Evolutionary conservation across 2,329 filamentous ascomycete genomes (phyloP), one percentile per base, ranked within the genome.

Genomic region (Pyricularia grisea): DNA sequence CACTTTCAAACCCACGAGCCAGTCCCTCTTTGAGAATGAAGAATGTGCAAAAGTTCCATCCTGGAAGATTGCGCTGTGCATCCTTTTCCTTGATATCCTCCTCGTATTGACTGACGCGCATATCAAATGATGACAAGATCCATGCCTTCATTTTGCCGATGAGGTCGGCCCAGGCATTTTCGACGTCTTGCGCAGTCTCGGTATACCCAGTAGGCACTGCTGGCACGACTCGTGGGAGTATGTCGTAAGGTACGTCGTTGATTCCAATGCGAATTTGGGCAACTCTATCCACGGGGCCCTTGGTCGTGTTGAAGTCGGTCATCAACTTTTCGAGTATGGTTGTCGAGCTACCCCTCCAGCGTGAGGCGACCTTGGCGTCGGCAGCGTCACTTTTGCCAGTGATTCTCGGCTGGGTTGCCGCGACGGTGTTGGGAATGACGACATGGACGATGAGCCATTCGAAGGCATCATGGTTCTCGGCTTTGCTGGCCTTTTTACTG

Each of bases 1-100:
- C 94, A 76, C 92, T 98, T 78, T 99, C 96, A 73, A 99, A 97
- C 0, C 94, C 96, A 73, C 92, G 87, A 1, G 95, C 94, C 50
- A 99, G 81, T 0, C 95, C 95, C 78, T 99, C 95, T 76, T 99
- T 99, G 10, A 99, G 84, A 20, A 99, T 94, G 77, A 99, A 99
- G 77, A 99, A 99, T 0, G 95, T 99, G 79, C 95, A 98, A 77
- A 99, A 99, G 76, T 99, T 99, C 95, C 95, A 99, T 0, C 95
- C 95, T 0, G 95, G 95, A 23, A 99, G 81, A 42, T 84, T 89
- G 65, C 94, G 87, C 77, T 98, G 94, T 0, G 90, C 87, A 74
- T 98, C 94, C 75, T 94, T 95, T 78, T 97, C 95, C 71, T 92
- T 91, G 73, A 99, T 97, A 73, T 99, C 95, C 70, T 97, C 94